Percentiles rank a stretch among this genome's conserved stretches.
Evolutionary conservation across 73 alveolate genomes (phyloP).

Genomic region (Tetrahymena thermophila): DNA sequence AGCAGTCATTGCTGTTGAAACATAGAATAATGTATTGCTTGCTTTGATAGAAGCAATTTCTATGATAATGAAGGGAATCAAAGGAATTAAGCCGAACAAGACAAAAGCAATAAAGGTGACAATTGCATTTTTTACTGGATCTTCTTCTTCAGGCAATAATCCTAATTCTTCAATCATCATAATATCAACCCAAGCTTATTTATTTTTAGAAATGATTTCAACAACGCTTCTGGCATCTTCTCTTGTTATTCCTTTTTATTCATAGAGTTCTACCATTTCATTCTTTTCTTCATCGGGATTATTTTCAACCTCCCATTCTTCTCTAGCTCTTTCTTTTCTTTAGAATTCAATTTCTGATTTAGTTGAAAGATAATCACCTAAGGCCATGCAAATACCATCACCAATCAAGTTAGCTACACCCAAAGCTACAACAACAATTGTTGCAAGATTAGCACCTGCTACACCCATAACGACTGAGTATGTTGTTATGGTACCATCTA

Average conservation of each 20-base stretch:
- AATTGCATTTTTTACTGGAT: conserved; percentile 35
- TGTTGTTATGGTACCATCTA: conserved; percentile 40
- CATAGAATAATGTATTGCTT: background rate
- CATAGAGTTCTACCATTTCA: conserved; percentile 34
- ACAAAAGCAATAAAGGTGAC: conserved; percentile 29
- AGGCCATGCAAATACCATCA: conserved; percentile 44
- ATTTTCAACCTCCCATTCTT: conserved; percentile 37
- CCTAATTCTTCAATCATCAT: conserved; percentile 52
- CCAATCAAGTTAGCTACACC: conserved; percentile 43
- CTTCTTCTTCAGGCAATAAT: conserved; percentile 20
- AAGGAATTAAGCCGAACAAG: conserved; percentile 36
- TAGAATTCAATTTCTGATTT: conserved; percentile 25
- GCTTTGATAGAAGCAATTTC: background rate
- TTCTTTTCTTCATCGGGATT: conserved; percentile 40
- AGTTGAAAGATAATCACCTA: conserved; percentile 39
- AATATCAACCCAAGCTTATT: conserved; percentile 31
- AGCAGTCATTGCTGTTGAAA: conserved; percentile 21
- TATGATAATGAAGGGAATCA: conserved; percentile 28
- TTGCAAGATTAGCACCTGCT: conserved; percentile 32
- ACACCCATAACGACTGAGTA: conserved; percentile 41
- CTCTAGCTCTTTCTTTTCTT: conserved; percentile 41
- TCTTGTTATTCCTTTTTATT: conserved; percentile 30
- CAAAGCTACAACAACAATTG: conserved; percentile 17
- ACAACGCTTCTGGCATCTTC: conserved; percentile 36
- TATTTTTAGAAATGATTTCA: conserved; percentile 28